Base-by-base conservation (phyloP, 768 basidiomycete genomes). In the Rossbeevera mucosa region DNA sequence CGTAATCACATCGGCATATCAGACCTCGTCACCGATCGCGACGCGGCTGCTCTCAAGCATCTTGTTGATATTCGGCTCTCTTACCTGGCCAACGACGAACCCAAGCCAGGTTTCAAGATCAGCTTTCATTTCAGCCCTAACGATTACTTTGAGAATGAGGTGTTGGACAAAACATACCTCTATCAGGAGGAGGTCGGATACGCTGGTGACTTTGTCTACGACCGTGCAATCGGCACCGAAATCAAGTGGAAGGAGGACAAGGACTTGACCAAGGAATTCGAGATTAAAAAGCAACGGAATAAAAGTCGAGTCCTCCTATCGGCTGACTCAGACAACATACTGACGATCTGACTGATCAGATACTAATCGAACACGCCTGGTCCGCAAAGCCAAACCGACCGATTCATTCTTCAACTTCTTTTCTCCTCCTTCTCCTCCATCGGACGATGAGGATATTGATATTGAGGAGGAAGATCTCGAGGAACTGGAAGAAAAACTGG, bases 341-440 rank as follows among this genome's bases (percentile, higher is more conserved):
- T 61, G 16, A 51, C 38, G 11, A 52, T 49, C 25, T 33, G 18
- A 29, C 42, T 7, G 48, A 51, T 48, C 60, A 91, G 89, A 86
- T 66, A 91, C 89, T 24, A 90, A 91, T 68, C 84, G 88, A 56
- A 91, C 86, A 1, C 86, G 88, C 55, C 74, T 90, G 30, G 83
- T 88, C 38, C 80, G 85, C 72, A 97, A 97, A 76, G 86, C 89
- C 6, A 85, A 82, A 59, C 90, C 92, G 8, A 85, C 89, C 6
- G 91, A 94, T 29, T 97, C 95, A 13, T 98, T 99, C 81, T 99
- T 99, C 86, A 92, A 93, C 80, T 99, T 98, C 76, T 99, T 99
- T 81, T 74, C 75, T 48, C 91, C 93, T 9, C 92, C 91, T 14
- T 68, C 75, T 21, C 83, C 87, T 2, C 89, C 91, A 3, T 68